A percentile compares a stretch with the other conserved stretches of the same genome.
Conservation (phyloP, 805 yeast species). For the Hanseniaspora vineae region DNA sequence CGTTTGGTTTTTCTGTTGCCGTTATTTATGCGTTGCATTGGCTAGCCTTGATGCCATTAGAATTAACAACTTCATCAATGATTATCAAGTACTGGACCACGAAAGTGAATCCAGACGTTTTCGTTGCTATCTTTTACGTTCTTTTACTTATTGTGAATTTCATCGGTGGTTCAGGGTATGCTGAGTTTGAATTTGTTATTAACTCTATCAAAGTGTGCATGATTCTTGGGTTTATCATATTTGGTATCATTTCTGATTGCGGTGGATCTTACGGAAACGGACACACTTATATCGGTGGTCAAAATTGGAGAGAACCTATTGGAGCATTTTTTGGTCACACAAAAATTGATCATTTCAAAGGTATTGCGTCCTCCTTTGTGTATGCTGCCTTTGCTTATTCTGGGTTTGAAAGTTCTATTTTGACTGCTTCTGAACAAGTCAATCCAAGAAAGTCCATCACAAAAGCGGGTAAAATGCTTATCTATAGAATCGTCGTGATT, state of each 20-base stretch:
- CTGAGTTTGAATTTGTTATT: slow-evolving; percentile 55
- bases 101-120: slow-evolving; percentile 38
- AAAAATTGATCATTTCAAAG: slow-evolving; percentile 37
- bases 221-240: slow-evolving; percentile 44
- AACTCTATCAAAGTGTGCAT: slow-evolving; percentile 47
- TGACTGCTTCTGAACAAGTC: slow-evolving; percentile 45
- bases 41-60: slow-evolving; percentile 53
- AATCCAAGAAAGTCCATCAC: slow-evolving; percentile 46
- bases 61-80: slow-evolving; percentile 49
- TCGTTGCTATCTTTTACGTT: slow-evolving; percentile 42
- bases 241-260: slow-evolving; percentile 40
- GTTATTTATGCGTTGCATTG: slow-evolving; percentile 60
- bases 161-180: slow-evolving; percentile 46
- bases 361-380: slow-evolving; percentile 39
- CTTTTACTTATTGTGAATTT: slow-evolving; percentile 35
- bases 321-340: slow-evolving; percentile 33
- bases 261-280: slow-evolving; percentile 43
- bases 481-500: slow-evolving; percentile 40
- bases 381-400: slow-evolving; percentile 51
- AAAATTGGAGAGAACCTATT: slow-evolving; percentile 36
- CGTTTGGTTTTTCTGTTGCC: slow-evolving; percentile 60
- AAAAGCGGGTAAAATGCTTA: slow-evolving; percentile 40
- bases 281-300: slow-evolving; percentile 36
- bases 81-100: slow-evolving; percentile 41
- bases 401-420: slow-evolving; percentile 47